Evolutionary conservation across 2,329 filamentous ascomycete genomes (phyloP).

Genomic region (Cylindrodendrum hubeiense): DNA sequence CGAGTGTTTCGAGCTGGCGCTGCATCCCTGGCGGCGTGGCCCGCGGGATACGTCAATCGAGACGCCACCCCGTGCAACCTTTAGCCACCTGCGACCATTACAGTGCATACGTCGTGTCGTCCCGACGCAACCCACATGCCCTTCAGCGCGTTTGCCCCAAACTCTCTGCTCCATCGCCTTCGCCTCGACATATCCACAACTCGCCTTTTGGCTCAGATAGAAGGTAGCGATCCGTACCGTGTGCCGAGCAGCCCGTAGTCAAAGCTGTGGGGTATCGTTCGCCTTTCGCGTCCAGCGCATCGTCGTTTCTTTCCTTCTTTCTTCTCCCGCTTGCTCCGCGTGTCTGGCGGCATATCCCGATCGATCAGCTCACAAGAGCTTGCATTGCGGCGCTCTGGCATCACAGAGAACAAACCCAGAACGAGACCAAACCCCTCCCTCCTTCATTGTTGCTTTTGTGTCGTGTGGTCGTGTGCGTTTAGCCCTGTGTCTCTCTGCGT

Average conservation of each 20-base stretch:
- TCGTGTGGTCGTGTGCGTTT: constrained; percentile 9
- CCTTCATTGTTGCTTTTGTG: constrained; percentile 2
- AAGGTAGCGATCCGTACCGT: neutral
- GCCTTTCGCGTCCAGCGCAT: neutral
- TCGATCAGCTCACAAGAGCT: constrained; percentile 12
- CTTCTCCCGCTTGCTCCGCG: constrained; percentile 1
- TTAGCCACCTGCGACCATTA: neutral
- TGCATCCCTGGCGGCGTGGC: constrained; percentile 3
- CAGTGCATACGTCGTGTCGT: neutral
- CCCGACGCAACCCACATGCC: neutral
- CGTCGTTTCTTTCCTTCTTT: neutral
- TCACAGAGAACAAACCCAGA: neutral
- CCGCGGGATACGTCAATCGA: constrained; percentile 9
- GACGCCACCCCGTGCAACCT: constrained; percentile 7
- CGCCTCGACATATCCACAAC: neutral
- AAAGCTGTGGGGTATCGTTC: neutral
- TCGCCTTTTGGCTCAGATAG: neutral
- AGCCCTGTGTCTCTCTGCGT: constrained; percentile 9
- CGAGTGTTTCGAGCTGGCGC: constrained; percentile 3
- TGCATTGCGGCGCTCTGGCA: constrained; percentile 1
- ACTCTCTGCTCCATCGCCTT: neutral
- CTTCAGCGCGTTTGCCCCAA: neutral
- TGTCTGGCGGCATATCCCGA: constrained; percentile 4
- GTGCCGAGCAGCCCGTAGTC: neutral
- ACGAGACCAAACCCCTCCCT: neutral